These are phyloP conservation scores for Panicum virgatum DNA, from an alignment of 202 grass and related monocot species.

Conservation along the genomic window DNA sequence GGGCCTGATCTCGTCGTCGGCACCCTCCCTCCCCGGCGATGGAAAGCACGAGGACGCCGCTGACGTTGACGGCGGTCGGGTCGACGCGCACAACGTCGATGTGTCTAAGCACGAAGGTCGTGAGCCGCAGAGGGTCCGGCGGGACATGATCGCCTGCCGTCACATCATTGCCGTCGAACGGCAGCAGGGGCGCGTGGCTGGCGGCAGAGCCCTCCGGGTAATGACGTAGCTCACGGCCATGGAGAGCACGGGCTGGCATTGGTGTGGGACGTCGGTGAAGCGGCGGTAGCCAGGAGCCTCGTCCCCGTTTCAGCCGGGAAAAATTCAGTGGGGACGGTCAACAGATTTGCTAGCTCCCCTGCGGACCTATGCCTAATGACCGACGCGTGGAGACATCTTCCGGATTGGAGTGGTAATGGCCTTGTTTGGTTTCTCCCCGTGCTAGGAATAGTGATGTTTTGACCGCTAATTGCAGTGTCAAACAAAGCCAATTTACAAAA, in stretches of 20 bases:
- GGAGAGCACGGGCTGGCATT: constrained; percentile 51
- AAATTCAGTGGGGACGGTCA: too few relatives aligned
- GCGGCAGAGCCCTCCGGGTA: too few relatives aligned
- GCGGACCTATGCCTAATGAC: too few relatives aligned
- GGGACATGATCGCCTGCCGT: background rate
- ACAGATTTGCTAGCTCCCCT: too few relatives aligned
- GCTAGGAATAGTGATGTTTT: too few relatives aligned
- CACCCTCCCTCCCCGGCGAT: constrained; percentile 35
- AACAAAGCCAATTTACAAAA: too few relatives aligned
- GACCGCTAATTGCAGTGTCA: too few relatives aligned
- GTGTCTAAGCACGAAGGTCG: constrained; percentile 51
- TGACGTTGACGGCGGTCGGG: constrained; percentile 49
- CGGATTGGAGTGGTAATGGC: too few relatives aligned
- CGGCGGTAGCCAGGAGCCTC: constrained; percentile 33
- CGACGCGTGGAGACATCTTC: too few relatives aligned
- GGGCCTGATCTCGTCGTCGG: constrained; percentile 17
- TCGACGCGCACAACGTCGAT: constrained; percentile 22
- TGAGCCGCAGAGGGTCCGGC: constrained; percentile 37
- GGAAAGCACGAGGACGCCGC: constrained; percentile 42
- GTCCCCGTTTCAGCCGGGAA: too few relatives aligned
- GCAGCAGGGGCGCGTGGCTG: constrained; percentile 41
- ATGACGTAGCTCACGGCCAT: background rate
- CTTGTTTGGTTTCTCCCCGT: too few relatives aligned
- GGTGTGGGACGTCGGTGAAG: constrained; percentile 43
- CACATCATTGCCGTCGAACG: constrained; percentile 34